These are phyloP conservation scores for Leucoagaricus sp. DNA, from an alignment of 1,284 basidiomycete species.

Conservation along the genomic window DNA sequence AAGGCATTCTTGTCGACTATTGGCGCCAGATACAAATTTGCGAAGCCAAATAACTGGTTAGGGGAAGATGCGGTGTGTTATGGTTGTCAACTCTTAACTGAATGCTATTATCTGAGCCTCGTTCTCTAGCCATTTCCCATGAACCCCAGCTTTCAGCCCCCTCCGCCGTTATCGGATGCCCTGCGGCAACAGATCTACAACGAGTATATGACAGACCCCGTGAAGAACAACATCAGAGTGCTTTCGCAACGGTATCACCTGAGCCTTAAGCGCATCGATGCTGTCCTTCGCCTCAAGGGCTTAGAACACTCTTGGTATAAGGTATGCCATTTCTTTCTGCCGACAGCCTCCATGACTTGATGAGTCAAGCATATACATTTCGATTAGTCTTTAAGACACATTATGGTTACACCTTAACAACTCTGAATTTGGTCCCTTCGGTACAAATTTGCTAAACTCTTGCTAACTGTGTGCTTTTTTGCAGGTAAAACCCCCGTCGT, in stretches of 20 bases:
- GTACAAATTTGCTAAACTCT: neutral
- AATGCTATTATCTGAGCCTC: slow-evolving; percentile 18
- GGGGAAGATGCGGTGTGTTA: slow-evolving; percentile 50
- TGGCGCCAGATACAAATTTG: slow-evolving; percentile 25
- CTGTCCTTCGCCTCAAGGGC: slow-evolving; percentile 78
- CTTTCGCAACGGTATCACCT: slow-evolving; percentile 63
- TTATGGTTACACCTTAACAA: slow-evolving; percentile 56
- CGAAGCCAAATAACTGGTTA: slow-evolving; percentile 58
- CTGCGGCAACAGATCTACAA: slow-evolving; percentile 56
- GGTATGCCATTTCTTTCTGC: slow-evolving; percentile 48
- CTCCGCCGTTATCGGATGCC: slow-evolving; percentile 68
- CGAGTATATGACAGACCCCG: slow-evolving; percentile 58
- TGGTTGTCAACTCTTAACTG: neutral
- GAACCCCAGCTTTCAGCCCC: slow-evolving; percentile 80
- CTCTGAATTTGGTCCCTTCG: slow-evolving; percentile 19
- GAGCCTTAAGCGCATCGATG: slow-evolving; percentile 76
- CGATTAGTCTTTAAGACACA: slow-evolving; percentile 89
- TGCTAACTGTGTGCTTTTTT: slow-evolving; percentile 12
- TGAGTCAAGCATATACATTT: slow-evolving; percentile 52
- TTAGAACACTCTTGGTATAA: slow-evolving; percentile 69
- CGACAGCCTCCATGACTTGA: slow-evolving; percentile 42
- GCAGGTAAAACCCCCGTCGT: slow-evolving; percentile 16
- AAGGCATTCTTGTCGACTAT: slow-evolving; percentile 27
- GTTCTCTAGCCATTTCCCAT: slow-evolving; percentile 75
- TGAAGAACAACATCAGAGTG: slow-evolving; percentile 55